Evolutionary conservation across 441 rosid genomes (phyloP).

Genomic region (Omphalea diandra): DNA sequence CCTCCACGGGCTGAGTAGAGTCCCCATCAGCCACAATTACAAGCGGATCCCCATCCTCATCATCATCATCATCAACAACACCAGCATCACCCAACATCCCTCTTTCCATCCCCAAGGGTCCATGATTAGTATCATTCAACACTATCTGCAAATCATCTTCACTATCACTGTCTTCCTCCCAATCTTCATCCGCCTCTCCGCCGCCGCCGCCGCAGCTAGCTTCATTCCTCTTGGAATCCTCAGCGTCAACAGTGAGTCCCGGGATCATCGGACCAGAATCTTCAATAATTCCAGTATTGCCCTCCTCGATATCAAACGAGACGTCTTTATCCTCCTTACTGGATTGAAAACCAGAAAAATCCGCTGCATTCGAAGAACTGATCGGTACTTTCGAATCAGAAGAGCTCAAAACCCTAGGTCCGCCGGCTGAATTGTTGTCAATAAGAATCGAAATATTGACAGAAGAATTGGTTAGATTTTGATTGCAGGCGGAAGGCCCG

Average conservation of each 20-base stretch:
- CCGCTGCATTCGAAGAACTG: constrained; percentile 10
- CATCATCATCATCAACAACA: constrained; percentile 51
- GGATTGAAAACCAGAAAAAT: constrained; percentile 5
- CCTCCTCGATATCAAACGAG: constrained; percentile 81
- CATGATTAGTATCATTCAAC: constrained; percentile 69
- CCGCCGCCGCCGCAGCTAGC: constrained; percentile 24
- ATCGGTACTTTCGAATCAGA: constrained; percentile 26
- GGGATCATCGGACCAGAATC: constrained; percentile 48
- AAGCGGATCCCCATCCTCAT: constrained; percentile 76
- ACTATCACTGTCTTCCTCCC: constrained; percentile 69
- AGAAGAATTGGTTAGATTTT: constrained; percentile 2
- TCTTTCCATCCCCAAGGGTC: constrained; percentile 54
- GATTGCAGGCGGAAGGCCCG: constrained; percentile 13
- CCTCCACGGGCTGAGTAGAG: constrained; percentile 56
- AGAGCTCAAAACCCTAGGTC: constrained; percentile 50
- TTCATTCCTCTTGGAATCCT: constrained; percentile 4
- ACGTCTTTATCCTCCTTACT: constrained; percentile 42
- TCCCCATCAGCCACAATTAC: constrained; percentile 78
- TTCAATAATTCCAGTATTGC: constrained; percentile 25
- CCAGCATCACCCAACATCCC: constrained; percentile 33
- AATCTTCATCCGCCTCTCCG: constrained; percentile 39
- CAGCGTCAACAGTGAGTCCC: constrained; percentile 33
- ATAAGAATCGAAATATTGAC: constrained; percentile 19
- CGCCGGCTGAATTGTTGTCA: constrained; percentile 26
- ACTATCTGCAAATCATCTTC: constrained; percentile 97